Base-by-base conservation (phyloP, 169 alveolate species). In the Plasmodium yoelii region DNA sequence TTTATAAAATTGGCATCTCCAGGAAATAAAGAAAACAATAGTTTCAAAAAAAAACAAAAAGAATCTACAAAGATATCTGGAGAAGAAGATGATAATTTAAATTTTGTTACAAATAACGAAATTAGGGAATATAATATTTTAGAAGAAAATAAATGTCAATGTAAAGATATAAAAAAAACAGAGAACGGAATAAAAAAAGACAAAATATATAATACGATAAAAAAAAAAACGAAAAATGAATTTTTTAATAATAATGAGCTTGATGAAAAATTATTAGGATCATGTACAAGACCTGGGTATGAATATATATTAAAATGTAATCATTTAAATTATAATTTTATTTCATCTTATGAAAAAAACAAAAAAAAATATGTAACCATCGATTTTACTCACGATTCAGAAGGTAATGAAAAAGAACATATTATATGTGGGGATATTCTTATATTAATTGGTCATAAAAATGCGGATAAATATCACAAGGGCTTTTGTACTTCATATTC, bases 381-480 rank as follows among this genome's bases (percentile, higher is more conserved):
- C 61, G 96, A 92, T 63, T 90, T 88, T 84, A 82, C 93, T 2
- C 74, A 64, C 19, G 95, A 90, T 26, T 61, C 93, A 15, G 93
- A 73, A 34, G 96, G 94, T 24, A 90, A 92, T 73, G n/a, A 65
- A 19, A 73, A 92, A 73, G 88, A 93, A 10, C 77, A 91, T 19
- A 87, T 92, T 9, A 67, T 94, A 24, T 64, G 93, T 57, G 96
- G 95, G 2, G 96, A 94, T 69, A 65, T 94, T 15, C 64, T 88
- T n/a, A 80, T 94, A 42, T 46, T 94, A 26, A 88, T 94, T 22
- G 95, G 92, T 24, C 89, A 87, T 39, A 86, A 86, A 57, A 69
- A 86, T 86, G 49, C 68, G 64, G 87, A 92, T 49, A 92, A 92
- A 73, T 65, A 46, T 55, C 68, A 53, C 67, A 82, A 82, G 90